These are phyloP conservation scores for Aspergillus niger DNA, from an alignment of 2,329 filamentous ascomycete species.

Conservation along the genomic window DNA sequence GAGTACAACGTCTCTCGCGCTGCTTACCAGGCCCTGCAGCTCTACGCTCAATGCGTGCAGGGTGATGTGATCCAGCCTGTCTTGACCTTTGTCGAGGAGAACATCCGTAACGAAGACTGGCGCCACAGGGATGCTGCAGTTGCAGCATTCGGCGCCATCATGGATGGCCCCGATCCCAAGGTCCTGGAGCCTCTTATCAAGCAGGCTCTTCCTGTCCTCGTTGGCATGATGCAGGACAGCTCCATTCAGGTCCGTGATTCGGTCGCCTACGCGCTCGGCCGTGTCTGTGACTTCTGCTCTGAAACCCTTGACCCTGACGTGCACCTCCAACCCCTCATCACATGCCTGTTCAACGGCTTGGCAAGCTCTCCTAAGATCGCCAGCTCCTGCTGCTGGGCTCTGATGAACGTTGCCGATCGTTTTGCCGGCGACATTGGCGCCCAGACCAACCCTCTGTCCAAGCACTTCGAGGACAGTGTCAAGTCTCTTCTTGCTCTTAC, in stretches of 20 bases:
- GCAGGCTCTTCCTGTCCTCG: constrained; percentile 87
- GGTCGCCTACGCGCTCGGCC: constrained; percentile 90
- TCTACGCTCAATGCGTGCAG: constrained; percentile 91
- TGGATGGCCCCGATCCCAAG: constrained; percentile 96
- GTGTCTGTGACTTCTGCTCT: constrained; percentile 91
- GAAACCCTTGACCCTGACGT: constrained; percentile 83
- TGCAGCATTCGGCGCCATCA: constrained; percentile 95
- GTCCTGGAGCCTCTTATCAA: constrained; percentile 92
- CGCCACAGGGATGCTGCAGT: constrained; percentile 92
- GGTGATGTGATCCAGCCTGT: constrained; percentile 82
- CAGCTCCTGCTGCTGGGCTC: constrained; percentile 95
- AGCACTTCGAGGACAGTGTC: constrained; percentile 91
- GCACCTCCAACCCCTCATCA: constrained; percentile 82
- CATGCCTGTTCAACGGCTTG: constrained; percentile 84
- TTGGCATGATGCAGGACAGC: constrained; percentile 87
- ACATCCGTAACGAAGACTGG: constrained; percentile 91
- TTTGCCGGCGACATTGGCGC: constrained; percentile 86
- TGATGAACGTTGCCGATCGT: constrained; percentile 97
- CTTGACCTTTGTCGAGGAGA: constrained; percentile 85
- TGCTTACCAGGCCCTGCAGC: constrained; percentile 92
- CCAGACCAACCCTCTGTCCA: constrained; percentile 77
- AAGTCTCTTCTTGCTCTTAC: constrained; percentile 83
- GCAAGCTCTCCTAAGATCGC: constrained; percentile 95
- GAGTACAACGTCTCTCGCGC: constrained; percentile 97
- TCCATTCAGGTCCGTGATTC: constrained; percentile 93